Base-by-base conservation (phyloP, 495 filamentous ascomycete species). In the Thozetella sp. region DNA sequence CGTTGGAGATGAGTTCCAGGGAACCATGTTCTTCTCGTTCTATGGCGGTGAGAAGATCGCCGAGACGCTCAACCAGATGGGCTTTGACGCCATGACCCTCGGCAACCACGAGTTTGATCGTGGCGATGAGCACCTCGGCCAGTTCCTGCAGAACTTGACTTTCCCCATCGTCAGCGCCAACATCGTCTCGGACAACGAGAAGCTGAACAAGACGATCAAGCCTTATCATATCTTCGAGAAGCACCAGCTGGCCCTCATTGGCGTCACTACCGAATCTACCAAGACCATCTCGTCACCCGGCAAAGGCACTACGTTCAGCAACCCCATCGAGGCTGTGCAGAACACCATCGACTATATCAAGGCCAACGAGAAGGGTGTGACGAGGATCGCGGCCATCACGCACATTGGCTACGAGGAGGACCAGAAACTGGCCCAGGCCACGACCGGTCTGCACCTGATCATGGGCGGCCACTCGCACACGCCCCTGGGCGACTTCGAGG, bases 11-110 rank as follows among this genome's bases (percentile, higher is more conserved):
- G 84, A 86, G 68, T 86, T 86, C 67, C 83, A 86, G 61, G 83
- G 84, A 26, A 86, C 84, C 37, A 70, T 86, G 53, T 87, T 82
- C 69, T 87, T 83, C 65, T 75, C 71, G 51, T 83, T 75, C 62
- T 86, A 86, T 57, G 77, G 79, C 25, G 83, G 83, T n/a, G 80
- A 84, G 70, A 86, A 86, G 74, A 86, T 86, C 53, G 83, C 82
- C 40, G 80, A 85, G 26, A 84, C 82, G 11, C 70, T 87, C 54
- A 86, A 87, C 55, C 77, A 86, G 60, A 64, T 87, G 26, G 78
- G 76, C 17, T 85, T 87, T 57, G 78, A 83, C 61, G 80, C 74
- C 58, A 85, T 86, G 83, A 84, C 81, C n/a, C 59, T 86, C 12
- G 84, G 84, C 27, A 86, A 87, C 64, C 83, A 86, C 62, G 84